Base-by-base conservation (phyloP, 768 basidiomycete species). In the Hydnomerulius pinastri region DNA sequence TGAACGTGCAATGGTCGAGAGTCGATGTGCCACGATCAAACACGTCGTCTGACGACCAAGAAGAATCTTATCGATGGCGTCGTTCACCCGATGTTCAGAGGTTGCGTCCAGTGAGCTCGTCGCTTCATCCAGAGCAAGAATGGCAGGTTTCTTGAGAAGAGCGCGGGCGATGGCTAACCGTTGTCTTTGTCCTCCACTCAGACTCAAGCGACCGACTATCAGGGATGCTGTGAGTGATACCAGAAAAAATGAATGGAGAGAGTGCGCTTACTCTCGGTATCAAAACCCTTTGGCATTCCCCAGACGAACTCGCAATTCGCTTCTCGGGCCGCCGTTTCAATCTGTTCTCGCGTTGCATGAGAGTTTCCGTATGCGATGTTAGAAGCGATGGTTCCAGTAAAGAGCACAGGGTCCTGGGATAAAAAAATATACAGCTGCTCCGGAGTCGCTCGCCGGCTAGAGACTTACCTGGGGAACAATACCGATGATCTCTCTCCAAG, bases 221-320 rank as follows among this genome's bases (percentile, higher is more conserved):
- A 30, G 15, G 12, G n/a, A 1, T 36, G 17, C 17, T 13, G 29
- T 86, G 42, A 87, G 66, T 58, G 83, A 36, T 42, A 20, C 53
- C 13, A 24, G 27, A 18, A n/a, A 24, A 42, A 24, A 57, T 11
- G 17, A 10, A 42, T 12, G 21, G 36, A 24, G 33, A 15, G 33
- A 41, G 52, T 7, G 10, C 2, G 64, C 90, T 59, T 55, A 94
- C 93, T 94, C 59, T 85, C 78, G 1, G 96, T 98, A 58, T 97
- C 95, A 59, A 96, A 96, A 0, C 94, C 93, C 50, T 92, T 77
- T 9, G 95, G 94, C 77, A 98, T 83, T 13, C 89, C 86, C 88
- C 92, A 92, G 6, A 98, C 85, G 63, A 96, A 98, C 61, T 96
- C 93, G 69, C 95, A 98, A 58, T 98, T 97, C 2, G 96, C 96